Percentiles rank a stretch among this genome's conserved stretches.
phyloP scores from a whole-genome alignment of 2,329 filamentous ascomycete species.

The Apiospora sp. region DNA sequence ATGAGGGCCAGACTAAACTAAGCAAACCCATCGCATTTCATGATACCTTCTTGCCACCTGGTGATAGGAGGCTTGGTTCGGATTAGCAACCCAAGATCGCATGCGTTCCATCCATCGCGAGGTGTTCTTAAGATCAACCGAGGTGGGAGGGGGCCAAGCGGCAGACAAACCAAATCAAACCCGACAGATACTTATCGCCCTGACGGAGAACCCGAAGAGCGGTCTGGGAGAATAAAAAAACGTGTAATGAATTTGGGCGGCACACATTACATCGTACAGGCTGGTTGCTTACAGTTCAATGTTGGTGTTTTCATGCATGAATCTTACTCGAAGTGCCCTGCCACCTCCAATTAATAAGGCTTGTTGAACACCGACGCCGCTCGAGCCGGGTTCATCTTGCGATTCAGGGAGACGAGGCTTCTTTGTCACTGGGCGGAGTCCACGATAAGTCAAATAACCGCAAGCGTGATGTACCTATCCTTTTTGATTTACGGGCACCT shows the following conservation, averaged over 20 bases:
- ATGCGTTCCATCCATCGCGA: background rate
- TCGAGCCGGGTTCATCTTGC: background rate
- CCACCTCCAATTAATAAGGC: conserved; percentile 9
- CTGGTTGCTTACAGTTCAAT: conserved; percentile 4
- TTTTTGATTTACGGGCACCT: background rate
- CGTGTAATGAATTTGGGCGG: background rate
- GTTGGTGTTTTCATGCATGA: conserved; percentile 19
- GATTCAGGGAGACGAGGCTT: conserved; percentile 4
- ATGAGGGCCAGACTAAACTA: conserved; percentile 10
- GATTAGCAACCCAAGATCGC: background rate
- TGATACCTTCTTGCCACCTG: conserved; percentile 8
- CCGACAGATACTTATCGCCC: background rate
- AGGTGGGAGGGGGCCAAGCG: background rate
- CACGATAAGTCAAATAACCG: background rate
- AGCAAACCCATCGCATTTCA: background rate
- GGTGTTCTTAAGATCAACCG: background rate
- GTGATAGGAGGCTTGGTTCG: background rate
- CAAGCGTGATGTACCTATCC: background rate
- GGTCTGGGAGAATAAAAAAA: background rate
- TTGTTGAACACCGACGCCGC: background rate
- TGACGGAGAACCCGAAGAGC: conserved; percentile 17
- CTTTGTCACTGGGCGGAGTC: conserved; percentile 1
- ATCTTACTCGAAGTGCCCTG: conserved; percentile 9
- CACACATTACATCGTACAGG: background rate
- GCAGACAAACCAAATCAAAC: background rate